Conservation (phyloP, 1,284 basidiomycete species). For the Malassezia pachydermatis region DNA sequence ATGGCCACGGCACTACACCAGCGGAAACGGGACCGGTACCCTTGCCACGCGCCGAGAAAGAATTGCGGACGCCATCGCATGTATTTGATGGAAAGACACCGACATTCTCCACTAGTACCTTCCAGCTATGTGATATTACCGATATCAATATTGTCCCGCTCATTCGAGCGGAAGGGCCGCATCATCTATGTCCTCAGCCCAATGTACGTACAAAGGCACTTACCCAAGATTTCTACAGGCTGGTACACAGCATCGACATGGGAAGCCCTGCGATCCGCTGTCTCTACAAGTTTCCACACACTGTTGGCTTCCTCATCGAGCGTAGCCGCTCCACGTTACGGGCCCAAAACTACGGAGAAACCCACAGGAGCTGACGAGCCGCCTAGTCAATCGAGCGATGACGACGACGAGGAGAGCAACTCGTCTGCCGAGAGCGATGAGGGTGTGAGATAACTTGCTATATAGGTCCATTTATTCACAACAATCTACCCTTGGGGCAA, state of each 20-base stretch:
- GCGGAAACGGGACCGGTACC: neutral
- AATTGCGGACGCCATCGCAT: constrained; percentile 55
- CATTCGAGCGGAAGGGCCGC: constrained; percentile 19
- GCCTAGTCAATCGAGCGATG: neutral
- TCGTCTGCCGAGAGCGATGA: neutral
- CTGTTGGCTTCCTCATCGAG: constrained; percentile 1
- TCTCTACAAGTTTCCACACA: constrained; percentile 24
- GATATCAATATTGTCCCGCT: constrained; percentile 57
- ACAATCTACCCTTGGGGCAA: neutral
- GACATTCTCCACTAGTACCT: constrained; percentile 73
- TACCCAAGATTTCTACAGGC: constrained; percentile 21
- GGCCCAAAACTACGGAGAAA: too few species aligned
- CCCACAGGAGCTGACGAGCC: too few species aligned
- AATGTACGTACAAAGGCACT: constrained; percentile 12
- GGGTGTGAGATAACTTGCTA: neutral
- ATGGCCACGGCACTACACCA: neutral
- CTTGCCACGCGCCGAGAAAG: neutral
- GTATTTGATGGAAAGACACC: constrained; percentile 72
- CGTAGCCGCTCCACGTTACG: too few species aligned
- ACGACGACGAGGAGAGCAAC: neutral
- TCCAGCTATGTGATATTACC: constrained; percentile 80
- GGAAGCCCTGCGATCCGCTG: constrained; percentile 25
- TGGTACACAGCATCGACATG: constrained; percentile 30
- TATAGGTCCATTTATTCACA: neutral
- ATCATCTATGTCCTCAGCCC: constrained; percentile 6